Conservation (phyloP, 2,329 filamentous ascomycete species). For the Aspergillus japonicus region DNA sequence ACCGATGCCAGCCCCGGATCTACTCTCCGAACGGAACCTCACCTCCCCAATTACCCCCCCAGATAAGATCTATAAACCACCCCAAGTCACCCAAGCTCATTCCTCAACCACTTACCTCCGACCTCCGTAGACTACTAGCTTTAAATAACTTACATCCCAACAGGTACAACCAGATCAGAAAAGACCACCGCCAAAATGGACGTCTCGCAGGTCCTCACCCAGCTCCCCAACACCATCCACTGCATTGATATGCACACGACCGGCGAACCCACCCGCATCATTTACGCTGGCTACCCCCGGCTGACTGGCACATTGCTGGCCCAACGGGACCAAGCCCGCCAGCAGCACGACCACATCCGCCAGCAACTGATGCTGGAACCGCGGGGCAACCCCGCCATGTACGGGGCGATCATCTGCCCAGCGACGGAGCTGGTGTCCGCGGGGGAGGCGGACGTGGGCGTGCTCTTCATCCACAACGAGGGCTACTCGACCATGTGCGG, state of each 20-base stretch:
- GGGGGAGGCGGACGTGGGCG: conserved; percentile 49
- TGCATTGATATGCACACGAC: conserved; percentile 51
- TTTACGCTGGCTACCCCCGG: conserved; percentile 43
- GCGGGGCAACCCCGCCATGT: conserved; percentile 53
- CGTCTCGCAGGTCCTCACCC: conserved; percentile 13
- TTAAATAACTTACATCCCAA: too few species aligned
- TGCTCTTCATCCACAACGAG: conserved; percentile 50
- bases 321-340: conserved; percentile 40
- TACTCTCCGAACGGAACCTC: neutral
- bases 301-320: conserved; percentile 43
- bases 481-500: conserved; percentile 54
- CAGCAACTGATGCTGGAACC: conserved; percentile 48
- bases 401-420: conserved; percentile 48
- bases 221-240: conserved; percentile 17
- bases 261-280: conserved; percentile 51
- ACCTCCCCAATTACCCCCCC: neutral
- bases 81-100: too few species aligned
- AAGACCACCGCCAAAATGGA: conserved; percentile 15
- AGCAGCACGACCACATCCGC: conserved; percentile 44
- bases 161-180: too few species aligned
- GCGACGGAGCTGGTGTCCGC: conserved; percentile 43
- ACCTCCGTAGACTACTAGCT: too few species aligned
- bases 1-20: neutral
- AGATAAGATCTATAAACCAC: neutral
- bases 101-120: neutral